Evolutionary conservation across 139 green algal genomes (phyloP).

Genomic region (Coelastrella sp.): DNA sequence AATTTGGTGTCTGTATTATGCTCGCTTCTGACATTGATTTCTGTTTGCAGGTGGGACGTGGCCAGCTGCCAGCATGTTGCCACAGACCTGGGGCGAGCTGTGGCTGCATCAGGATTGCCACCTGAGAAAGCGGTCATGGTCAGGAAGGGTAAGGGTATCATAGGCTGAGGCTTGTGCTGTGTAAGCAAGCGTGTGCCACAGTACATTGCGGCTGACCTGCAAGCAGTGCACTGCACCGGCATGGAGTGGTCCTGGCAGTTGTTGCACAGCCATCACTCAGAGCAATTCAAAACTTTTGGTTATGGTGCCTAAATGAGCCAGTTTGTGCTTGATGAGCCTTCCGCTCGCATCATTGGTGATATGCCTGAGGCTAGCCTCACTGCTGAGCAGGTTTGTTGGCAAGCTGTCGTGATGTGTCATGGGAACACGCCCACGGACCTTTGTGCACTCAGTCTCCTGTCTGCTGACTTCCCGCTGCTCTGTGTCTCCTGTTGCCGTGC

Average conservation of each 20-base stretch:
- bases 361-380: too few species aligned
- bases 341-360: too few species aligned
- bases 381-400: too few species aligned
- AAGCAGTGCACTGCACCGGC: not conserved
- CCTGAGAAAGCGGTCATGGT: conserved; percentile 72
- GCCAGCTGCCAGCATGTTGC: conserved; percentile 53
- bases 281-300: too few species aligned
- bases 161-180: not conserved
- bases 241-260: too few species aligned
- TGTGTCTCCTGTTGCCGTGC: not conserved
- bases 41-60: not conserved
- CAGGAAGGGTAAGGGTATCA: conserved; percentile 32
- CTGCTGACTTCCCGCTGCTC: not conserved
- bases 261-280: too few species aligned
- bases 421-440: not conserved
- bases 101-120: conserved; percentile 67
- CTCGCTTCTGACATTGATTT: not conserved
- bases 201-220: not conserved
- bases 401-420: not conserved
- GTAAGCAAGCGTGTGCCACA: not conserved
- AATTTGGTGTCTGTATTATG: not conserved
- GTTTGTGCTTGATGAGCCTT: too few species aligned
- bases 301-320: too few species aligned
- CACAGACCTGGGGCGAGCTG: conserved; percentile 78
- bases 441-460: not conserved